These are phyloP conservation scores for Adansonia digitata DNA, from an alignment of 345 rosid genomes.

Conservation along the genomic window DNA sequence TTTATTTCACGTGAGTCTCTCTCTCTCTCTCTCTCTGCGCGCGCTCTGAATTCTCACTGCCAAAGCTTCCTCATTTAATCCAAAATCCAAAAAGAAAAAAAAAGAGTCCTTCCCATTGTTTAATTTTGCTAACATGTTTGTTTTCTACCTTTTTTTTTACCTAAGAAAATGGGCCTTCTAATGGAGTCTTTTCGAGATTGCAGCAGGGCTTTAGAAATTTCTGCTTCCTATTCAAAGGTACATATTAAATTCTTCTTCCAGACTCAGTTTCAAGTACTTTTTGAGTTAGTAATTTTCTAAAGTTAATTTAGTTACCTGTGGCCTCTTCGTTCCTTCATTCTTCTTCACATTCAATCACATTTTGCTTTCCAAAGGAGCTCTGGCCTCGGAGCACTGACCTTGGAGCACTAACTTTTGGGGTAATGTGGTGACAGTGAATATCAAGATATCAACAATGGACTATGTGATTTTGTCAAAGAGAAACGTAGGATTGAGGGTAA, in stretches of 20 bases:
- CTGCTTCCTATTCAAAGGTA: constrained; percentile 72
- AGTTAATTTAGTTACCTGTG: background rate
- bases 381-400: background rate
- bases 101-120: background rate
- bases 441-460: background rate
- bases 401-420: background rate
- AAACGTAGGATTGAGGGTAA: background rate
- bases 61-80: background rate
- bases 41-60: background rate
- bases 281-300: background rate
- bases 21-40: background rate
- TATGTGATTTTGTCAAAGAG: background rate
- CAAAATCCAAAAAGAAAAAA: background rate
- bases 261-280: background rate
- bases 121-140: background rate
- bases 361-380: background rate
- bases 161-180: constrained; percentile 44
- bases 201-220: constrained; percentile 65
- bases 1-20: constrained; percentile 41
- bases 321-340: background rate
- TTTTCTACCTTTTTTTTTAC: constrained; percentile 8
- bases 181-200: constrained; percentile 68
- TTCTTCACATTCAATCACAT: background rate
- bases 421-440: background rate
- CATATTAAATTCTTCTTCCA: background rate